phyloP scores from a whole-genome alignment of 108 stramenopile species.

The Cyclostephanos tholiformis region DNA sequence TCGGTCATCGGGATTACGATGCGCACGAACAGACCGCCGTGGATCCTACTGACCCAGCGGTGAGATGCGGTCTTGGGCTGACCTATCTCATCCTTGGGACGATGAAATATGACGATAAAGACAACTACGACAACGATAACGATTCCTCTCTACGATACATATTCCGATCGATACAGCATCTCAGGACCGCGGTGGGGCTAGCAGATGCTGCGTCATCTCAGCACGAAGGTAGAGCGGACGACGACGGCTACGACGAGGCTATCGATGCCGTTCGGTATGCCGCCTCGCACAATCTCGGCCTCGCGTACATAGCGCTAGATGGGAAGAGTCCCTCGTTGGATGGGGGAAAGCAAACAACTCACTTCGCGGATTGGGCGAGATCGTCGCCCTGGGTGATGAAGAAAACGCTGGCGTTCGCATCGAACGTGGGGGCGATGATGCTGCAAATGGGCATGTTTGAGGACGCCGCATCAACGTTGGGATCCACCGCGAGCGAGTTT shows the following conservation, averaged over 20 bases:
- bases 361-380: conserved; percentile 28
- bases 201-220: conserved; percentile 1
- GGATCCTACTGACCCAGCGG: conserved; percentile 36
- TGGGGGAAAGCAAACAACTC: conserved; percentile 3
- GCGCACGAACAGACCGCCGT: conserved; percentile 17
- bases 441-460: conserved; percentile 31
- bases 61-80: conserved; percentile 33
- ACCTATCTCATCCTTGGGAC: conserved; percentile 36
- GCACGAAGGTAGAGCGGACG: neutral
- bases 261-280: conserved; percentile 22
- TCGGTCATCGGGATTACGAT: too few relatives aligned
- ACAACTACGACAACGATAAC: neutral
- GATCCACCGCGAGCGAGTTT: conserved; percentile 10
- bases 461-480: conserved; percentile 25
- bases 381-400: conserved; percentile 1
- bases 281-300: conserved; percentile 45
- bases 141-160: conserved; percentile 14
- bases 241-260: neutral
- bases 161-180: conserved; percentile 42
- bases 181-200: conserved; percentile 30
- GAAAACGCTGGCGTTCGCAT: conserved; percentile 14
- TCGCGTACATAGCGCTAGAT: conserved; percentile 37
- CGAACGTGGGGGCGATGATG: conserved; percentile 30
- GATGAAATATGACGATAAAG: neutral
- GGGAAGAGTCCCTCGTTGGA: conserved; percentile 8